A percentile compares a stretch with the other conserved stretches of the same genome.
These are phyloP conservation scores for Mycogone perniciosa DNA, from an alignment of 2,329 filamentous ascomycete genomes.

Conservation along the genomic window DNA sequence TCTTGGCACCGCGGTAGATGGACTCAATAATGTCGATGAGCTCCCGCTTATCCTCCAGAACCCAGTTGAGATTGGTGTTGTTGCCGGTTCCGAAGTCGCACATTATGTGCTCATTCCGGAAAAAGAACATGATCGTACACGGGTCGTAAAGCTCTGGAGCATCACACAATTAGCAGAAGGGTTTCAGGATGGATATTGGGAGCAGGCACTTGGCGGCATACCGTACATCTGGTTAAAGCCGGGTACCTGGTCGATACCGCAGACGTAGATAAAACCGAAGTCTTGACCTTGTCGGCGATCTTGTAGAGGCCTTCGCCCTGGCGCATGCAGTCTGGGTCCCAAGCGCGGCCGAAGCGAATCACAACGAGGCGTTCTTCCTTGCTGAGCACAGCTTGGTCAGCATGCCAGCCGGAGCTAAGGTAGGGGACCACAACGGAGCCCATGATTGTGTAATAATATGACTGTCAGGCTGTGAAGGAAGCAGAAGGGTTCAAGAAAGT, in stretches of 20 bases:
- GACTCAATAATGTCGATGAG: constrained; percentile 98
- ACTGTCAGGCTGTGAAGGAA: not conserved
- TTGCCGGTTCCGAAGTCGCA: constrained; percentile 96
- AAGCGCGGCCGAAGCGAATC: constrained; percentile 87
- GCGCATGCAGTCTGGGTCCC: constrained; percentile 61
- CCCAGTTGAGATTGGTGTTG: constrained; percentile 98
- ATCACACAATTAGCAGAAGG: too few species aligned
- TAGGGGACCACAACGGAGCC: constrained; percentile 91
- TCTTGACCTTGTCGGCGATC: constrained; percentile 88
- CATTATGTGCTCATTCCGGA: constrained; percentile 98
- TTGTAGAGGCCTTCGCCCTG: constrained; percentile 92
- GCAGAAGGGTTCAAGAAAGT: not conserved
- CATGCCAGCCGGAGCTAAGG: constrained; percentile 89
- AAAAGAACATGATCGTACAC: constrained; percentile 95
- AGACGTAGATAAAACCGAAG: constrained; percentile 87
- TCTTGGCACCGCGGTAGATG: constrained; percentile 94
- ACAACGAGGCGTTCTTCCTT: constrained; percentile 91
- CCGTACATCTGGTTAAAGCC: constrained; percentile 67
- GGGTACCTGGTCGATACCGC: constrained; percentile 83
- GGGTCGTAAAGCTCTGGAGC: constrained; percentile 83
- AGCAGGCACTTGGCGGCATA: constrained; percentile 5
- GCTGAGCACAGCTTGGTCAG: constrained; percentile 83
- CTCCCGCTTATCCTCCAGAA: constrained; percentile 92
- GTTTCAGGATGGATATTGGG: constrained; percentile 88
- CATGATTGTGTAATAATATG: constrained; percentile 29